Evolutionary conservation across 495 filamentous ascomycete genomes (phyloP).

Genomic region (Penicillium cataractarum): DNA sequence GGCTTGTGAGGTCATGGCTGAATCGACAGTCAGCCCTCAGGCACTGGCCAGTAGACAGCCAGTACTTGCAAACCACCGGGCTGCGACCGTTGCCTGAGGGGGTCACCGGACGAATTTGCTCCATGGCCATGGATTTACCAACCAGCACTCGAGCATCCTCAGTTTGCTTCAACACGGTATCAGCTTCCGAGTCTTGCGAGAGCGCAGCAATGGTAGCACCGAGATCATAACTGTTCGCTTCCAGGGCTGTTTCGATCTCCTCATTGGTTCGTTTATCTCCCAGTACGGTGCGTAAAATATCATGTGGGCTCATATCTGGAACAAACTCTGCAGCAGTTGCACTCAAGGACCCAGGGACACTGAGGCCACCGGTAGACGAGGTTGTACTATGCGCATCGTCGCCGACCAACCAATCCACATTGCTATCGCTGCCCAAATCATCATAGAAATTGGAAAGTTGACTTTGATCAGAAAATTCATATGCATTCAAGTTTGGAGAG

Average conservation of each 20-base stretch:
- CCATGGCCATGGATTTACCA: constrained; percentile 85
- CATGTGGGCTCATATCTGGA: constrained; percentile 95
- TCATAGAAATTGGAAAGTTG: constrained; percentile 85
- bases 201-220: constrained; percentile 85
- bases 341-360: constrained; percentile 66
- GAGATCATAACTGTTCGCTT: constrained; percentile 89
- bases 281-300: constrained; percentile 94
- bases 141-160: constrained; percentile 66
- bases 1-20: constrained; percentile 92
- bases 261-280: constrained; percentile 88
- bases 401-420: constrained; percentile 93
- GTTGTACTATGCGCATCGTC: constrained; percentile 81
- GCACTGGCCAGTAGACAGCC: constrained; percentile 88
- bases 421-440: constrained; percentile 83
- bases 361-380: constrained; percentile 69
- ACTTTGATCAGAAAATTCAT: constrained; percentile 81
- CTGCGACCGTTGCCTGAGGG: constrained; percentile 72
- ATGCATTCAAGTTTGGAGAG: constrained; percentile 90
- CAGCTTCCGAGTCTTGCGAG: constrained; percentile 62
- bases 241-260: constrained; percentile 88
- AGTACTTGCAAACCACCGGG: constrained; percentile 94
- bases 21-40: constrained; percentile 95
- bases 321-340: constrained; percentile 80
- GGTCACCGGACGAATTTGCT: constrained; percentile 69
- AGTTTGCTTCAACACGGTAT: constrained; percentile 30